These are phyloP conservation scores for Vitis labrusca DNA, from an alignment of 164 flowering plant genomes.

Conservation along the genomic window DNA sequence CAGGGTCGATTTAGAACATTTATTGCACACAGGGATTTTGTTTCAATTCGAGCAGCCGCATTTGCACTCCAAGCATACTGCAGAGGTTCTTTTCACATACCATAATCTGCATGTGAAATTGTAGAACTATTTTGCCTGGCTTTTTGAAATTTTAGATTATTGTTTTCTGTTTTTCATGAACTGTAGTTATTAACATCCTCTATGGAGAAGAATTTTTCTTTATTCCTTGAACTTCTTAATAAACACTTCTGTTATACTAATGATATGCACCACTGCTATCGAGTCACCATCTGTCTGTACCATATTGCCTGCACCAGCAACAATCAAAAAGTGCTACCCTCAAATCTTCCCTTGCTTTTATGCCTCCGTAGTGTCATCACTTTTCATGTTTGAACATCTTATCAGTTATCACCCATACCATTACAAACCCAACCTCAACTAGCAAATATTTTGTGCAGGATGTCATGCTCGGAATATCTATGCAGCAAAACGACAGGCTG, in stretches of 20 bases:
- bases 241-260: too few relatives aligned
- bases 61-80: constrained; percentile 68
- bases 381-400: background rate
- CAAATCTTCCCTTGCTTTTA: too few relatives aligned
- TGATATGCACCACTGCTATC: too few relatives aligned
- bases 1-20: constrained; percentile 67
- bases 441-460: constrained; percentile 38
- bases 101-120: background rate
- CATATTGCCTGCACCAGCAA: too few relatives aligned
- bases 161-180: background rate
- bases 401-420: background rate
- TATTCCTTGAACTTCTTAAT: too few relatives aligned
- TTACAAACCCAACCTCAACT: too few relatives aligned
- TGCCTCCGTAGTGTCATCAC: too few relatives aligned
- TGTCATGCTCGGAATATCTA: constrained; percentile 61
- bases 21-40: constrained; percentile 57
- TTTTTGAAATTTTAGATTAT: background rate
- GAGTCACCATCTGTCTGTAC: too few relatives aligned
- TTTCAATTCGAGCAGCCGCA: constrained; percentile 53
- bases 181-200: too few relatives aligned
- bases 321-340: too few relatives aligned
- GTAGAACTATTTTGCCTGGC: background rate
- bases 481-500: constrained; percentile 44
- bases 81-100: constrained; percentile 51
- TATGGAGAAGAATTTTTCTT: too few relatives aligned